Evolutionary conservation across 768 basidiomycete species (phyloP).

Genomic region (Brasilioporus rufonigricans): DNA sequence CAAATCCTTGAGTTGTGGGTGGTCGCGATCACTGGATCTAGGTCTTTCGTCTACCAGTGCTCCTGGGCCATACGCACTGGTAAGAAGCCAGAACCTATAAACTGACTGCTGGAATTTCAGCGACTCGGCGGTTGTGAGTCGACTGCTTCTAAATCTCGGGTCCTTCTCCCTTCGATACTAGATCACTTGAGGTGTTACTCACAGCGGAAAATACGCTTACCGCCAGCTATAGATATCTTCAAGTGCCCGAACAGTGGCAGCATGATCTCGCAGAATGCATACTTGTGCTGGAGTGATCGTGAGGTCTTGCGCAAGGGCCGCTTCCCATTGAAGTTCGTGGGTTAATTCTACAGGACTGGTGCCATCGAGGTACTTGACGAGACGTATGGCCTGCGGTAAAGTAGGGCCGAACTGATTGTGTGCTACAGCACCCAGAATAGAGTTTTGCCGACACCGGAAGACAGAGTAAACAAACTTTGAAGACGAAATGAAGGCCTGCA

Average conservation of each 20-base stretch:
- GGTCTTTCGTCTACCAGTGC: neutral
- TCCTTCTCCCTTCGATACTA: slow-evolving; percentile 35
- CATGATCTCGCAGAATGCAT: slow-evolving; percentile 22
- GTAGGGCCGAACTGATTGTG: slow-evolving; percentile 30
- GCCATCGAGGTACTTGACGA: slow-evolving; percentile 18
- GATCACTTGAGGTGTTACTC: neutral
- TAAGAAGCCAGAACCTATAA: slow-evolving; percentile 30
- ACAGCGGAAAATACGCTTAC: slow-evolving; percentile 19
- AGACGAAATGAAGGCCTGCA: slow-evolving; percentile 26
- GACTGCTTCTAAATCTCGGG: slow-evolving; percentile 30
- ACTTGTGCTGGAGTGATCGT: slow-evolving; percentile 21
- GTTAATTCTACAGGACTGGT: neutral
- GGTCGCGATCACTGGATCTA: neutral
- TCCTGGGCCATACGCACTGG: slow-evolving; percentile 6
- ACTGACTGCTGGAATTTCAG: slow-evolving; percentile 28
- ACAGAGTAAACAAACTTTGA: slow-evolving; percentile 32
- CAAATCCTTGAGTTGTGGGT: slow-evolving; percentile 3
- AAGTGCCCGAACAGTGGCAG: slow-evolving; percentile 24
- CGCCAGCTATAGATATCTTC: slow-evolving; percentile 42
- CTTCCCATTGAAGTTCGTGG: slow-evolving; percentile 10
- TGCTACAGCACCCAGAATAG: slow-evolving; percentile 31
- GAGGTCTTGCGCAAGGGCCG: slow-evolving; percentile 1
- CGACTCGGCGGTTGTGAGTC: slow-evolving; percentile 32
- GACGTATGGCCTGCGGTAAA: slow-evolving; percentile 31
- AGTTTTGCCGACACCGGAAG: slow-evolving; percentile 30